phyloP scores from a whole-genome alignment of 345 rosid species.

The Dipteronia sinensis region DNA sequence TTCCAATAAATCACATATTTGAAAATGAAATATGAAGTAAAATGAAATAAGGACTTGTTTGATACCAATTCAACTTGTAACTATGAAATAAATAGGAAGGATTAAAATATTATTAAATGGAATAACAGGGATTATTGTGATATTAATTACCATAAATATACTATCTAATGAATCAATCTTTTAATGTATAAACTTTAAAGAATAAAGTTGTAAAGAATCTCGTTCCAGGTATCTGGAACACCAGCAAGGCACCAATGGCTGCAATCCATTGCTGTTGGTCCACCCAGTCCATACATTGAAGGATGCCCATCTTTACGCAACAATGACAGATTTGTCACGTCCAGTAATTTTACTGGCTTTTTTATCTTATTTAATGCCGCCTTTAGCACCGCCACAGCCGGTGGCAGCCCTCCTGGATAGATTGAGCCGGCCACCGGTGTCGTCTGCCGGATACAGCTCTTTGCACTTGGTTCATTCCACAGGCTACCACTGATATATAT shows the following conservation, averaged over 20 bases:
- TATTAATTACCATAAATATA: too few relatives aligned
- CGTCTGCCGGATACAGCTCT: slow-evolving; percentile 60
- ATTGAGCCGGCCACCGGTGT: slow-evolving; percentile 58
- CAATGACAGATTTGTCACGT: slow-evolving; percentile 68
- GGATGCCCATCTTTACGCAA: slow-evolving; percentile 94
- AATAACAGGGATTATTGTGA: too few relatives aligned
- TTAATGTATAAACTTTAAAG: slow-evolving; percentile 5
- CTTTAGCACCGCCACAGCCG: slow-evolving; percentile 57
- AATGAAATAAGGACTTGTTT: too few relatives aligned
- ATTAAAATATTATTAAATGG: too few relatives aligned
- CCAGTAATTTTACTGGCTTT: slow-evolving; percentile 60
- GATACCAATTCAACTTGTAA: too few relatives aligned
- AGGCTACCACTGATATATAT: slow-evolving; percentile 45
- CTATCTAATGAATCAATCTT: too few relatives aligned
- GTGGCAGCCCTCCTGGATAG: slow-evolving; percentile 68
- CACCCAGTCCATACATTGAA: slow-evolving; percentile 64
- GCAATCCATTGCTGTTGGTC: slow-evolving; percentile 57
- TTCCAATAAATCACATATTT: too few relatives aligned
- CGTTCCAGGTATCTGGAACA: slow-evolving; percentile 94
- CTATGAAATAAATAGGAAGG: too few relatives aligned
- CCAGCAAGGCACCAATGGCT: slow-evolving; percentile 96
- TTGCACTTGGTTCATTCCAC: slow-evolving; percentile 66
- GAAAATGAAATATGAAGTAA: too few relatives aligned
- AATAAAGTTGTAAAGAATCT: slow-evolving; percentile 67
- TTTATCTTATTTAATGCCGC: slow-evolving; percentile 43